Percentiles rank a stretch among this genome's conserved stretches.
Conservation (phyloP, 768 basidiomycete genomes). For the Auriscalpium vulgare region DNA sequence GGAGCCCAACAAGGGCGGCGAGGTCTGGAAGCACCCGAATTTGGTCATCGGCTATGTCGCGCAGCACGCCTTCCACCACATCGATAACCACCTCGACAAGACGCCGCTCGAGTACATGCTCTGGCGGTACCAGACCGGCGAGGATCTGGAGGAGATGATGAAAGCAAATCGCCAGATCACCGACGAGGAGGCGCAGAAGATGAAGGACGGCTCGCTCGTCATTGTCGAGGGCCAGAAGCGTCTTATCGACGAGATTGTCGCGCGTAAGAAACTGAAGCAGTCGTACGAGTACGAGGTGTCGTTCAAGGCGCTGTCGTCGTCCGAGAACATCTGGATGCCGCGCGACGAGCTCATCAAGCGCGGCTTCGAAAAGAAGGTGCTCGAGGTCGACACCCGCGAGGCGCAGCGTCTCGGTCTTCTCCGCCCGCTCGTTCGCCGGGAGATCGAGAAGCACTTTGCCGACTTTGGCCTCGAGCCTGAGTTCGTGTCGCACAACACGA, state of each 20-base stretch:
- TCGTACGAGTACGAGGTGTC: slow-evolving; percentile 98
- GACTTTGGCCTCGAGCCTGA: slow-evolving; percentile 99
- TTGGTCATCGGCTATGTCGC: slow-evolving; percentile 99
- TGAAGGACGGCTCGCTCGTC: slow-evolving; percentile 88
- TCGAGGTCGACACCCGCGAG: slow-evolving; percentile 96
- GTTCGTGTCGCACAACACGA: slow-evolving; percentile 98
- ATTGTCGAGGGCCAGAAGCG: slow-evolving; percentile 93
- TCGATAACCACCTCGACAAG: slow-evolving; percentile 97
- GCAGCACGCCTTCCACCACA: slow-evolving; percentile 99
- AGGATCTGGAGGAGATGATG: slow-evolving; percentile 93
- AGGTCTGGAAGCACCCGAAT: slow-evolving; percentile 99
- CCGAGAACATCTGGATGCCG: slow-evolving; percentile 96
- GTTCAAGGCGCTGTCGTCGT: slow-evolving; percentile 90
- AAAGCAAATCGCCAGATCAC: slow-evolving; percentile 86
- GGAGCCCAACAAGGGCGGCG: slow-evolving; percentile 94
- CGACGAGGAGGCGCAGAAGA: slow-evolving; percentile 86
- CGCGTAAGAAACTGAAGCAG: slow-evolving; percentile 98
- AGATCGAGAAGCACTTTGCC: slow-evolving; percentile 98
- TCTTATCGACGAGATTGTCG: slow-evolving; percentile 82
- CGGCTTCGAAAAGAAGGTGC: slow-evolving; percentile 98
- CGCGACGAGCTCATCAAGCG: slow-evolving; percentile 97
- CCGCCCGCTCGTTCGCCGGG: slow-evolving; percentile 93
- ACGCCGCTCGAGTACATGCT: slow-evolving; percentile 98
- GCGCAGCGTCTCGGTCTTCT: slow-evolving; percentile 93
- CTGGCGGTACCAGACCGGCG: slow-evolving; percentile 99